Conservation (phyloP, 106 monocot species). For the Acorus calamus region DNA sequence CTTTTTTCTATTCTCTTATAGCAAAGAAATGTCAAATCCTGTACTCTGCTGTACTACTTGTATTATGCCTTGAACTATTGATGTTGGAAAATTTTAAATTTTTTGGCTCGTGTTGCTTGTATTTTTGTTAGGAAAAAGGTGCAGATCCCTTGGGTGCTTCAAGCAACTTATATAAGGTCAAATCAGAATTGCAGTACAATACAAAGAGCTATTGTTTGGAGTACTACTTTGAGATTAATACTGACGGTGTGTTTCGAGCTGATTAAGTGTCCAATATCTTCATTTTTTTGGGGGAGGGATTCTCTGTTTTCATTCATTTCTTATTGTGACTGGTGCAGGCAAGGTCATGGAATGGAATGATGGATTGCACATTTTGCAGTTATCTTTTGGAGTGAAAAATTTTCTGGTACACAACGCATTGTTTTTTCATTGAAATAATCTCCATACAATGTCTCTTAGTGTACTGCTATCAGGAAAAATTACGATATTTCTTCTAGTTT, state of each 20-base stretch:
- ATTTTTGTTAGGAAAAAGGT: slow-evolving; percentile 64
- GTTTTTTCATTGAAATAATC: no score
- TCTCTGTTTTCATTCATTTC: neutral
- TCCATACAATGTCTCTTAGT: no score
- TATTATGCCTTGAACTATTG: no score
- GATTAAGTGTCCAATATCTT: neutral
- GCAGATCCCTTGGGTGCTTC: slow-evolving; percentile 46
- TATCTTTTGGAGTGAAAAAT: slow-evolving; percentile 81
- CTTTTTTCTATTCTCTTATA: no score
- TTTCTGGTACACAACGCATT: slow-evolving; percentile 52
- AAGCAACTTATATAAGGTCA: slow-evolving; percentile 55
- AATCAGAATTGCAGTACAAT: slow-evolving; percentile 68
- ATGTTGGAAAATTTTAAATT: neutral
- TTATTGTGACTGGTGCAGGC: slow-evolving; percentile 25
- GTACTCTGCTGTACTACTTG: no score
- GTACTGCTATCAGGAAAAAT: no score
- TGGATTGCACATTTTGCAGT: slow-evolving; percentile 60
- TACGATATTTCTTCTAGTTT: no score
- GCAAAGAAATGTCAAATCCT: no score
- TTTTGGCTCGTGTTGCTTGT: neutral
- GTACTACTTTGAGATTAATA: slow-evolving; percentile 55
- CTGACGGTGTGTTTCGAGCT: slow-evolving; percentile 22
- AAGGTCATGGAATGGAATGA: slow-evolving; percentile 52
- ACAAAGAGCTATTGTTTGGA: slow-evolving; percentile 71
- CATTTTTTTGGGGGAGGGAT: neutral